Evolutionary conservation across 805 yeast genomes (phyloP).

Genomic region (Ogataea salicorniae): DNA sequence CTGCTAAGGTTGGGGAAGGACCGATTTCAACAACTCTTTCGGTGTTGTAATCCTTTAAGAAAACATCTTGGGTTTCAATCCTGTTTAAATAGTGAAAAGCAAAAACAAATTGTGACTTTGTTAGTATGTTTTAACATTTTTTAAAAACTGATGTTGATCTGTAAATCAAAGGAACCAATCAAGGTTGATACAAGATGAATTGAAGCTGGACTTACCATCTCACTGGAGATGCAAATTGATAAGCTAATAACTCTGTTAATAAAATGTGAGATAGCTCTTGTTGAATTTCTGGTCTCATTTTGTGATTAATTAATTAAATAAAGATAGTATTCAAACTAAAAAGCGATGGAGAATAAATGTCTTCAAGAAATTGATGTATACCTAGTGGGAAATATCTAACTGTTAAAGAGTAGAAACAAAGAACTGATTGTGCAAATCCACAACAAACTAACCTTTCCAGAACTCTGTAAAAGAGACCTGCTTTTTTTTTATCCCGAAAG

Average conservation of each 20-base stretch:
- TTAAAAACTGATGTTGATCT: not conserved
- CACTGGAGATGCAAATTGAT: constrained; percentile 98
- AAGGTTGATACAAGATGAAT: not conserved
- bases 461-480: no score
- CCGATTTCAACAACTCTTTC: constrained; percentile 98
- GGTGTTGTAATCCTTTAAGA: constrained; percentile 87
- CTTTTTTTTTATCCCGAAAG: no score
- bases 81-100: constrained; percentile 9
- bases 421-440: no score
- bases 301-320: not conserved
- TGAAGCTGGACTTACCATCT: constrained; percentile 58
- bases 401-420: no score
- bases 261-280: constrained; percentile 95
- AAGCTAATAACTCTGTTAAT: constrained; percentile 92
- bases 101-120: no score
- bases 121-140: no score
- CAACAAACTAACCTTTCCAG: no score
- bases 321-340: not conserved
- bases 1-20: constrained; percentile 97
- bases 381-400: no score
- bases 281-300: constrained; percentile 89
- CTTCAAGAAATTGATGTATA: no score
- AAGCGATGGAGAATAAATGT: no score
- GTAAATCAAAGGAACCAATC: constrained; percentile 6
- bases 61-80: constrained; percentile 98